Conservation (phyloP, 2,329 filamentous ascomycete species). For the Beauveria caledonica region DNA sequence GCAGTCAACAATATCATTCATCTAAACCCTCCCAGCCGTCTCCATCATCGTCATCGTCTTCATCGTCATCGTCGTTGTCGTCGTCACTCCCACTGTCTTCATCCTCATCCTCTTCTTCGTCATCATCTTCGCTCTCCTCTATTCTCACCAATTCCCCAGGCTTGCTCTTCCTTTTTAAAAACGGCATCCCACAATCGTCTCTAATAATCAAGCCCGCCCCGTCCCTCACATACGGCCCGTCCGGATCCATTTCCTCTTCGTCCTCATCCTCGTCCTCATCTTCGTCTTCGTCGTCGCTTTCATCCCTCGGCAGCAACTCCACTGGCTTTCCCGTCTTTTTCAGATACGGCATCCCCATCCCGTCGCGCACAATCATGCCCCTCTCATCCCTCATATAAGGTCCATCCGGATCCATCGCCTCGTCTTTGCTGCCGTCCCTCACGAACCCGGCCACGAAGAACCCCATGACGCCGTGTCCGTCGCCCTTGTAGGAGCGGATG, state of each 20-base stretch:
- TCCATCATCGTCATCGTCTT: background rate
- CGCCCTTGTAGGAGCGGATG: constrained; percentile 72
- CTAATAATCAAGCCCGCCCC: constrained; percentile 43
- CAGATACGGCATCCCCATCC: constrained; percentile 30
- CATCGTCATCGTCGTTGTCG: background rate
- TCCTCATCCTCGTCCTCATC: constrained; percentile 18
- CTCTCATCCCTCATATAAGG: constrained; percentile 47
- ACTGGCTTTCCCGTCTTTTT: constrained; percentile 27
- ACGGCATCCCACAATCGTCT: constrained; percentile 31
- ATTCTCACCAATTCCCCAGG: constrained; percentile 18
- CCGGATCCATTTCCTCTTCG: constrained; percentile 13
- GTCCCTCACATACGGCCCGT: constrained; percentile 47
- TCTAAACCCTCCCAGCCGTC: constrained; percentile 15
- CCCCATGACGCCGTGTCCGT: constrained; percentile 79
- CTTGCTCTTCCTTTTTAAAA: constrained; percentile 28
- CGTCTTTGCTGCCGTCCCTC: constrained; percentile 18
- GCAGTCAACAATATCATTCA: constrained; percentile 11
- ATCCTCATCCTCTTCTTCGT: constrained; percentile 17
- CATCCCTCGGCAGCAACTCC: constrained; percentile 15
- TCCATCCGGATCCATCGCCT: constrained; percentile 27
- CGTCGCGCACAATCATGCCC: constrained; percentile 40
- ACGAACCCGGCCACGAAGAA: constrained; percentile 93
- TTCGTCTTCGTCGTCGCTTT: constrained; percentile 22
- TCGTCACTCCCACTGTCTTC: constrained; percentile 1
- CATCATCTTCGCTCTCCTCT: constrained; percentile 26